phyloP scores from a whole-genome alignment of 73 alveolate genomes.

The Symbiodinium natans region DNA sequence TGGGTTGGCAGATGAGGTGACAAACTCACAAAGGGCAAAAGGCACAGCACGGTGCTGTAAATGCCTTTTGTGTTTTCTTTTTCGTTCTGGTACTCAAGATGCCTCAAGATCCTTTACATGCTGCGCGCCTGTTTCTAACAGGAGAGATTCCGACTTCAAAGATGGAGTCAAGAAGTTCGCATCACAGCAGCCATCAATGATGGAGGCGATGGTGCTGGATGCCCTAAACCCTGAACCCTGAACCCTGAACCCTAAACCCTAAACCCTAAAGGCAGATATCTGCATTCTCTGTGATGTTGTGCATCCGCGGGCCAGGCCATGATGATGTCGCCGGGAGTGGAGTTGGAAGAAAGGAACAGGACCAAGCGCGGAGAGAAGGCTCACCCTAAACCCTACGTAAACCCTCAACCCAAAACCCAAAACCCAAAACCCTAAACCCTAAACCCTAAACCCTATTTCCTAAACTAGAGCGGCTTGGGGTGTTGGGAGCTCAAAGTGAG shows the following conservation, averaged over 20 bases:
- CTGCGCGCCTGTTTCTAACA: not conserved
- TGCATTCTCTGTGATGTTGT: too few relatives aligned
- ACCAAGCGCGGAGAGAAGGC: conserved; percentile 84
- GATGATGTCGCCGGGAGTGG: conserved; percentile 85
- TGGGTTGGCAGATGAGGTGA: conserved; percentile 1
- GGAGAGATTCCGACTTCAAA: conserved; percentile 73
- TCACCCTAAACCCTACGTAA: not conserved
- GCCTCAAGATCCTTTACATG: not conserved
- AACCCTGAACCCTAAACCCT: too few relatives aligned
- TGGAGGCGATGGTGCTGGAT: conserved; percentile 39
- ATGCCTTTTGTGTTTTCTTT: not conserved
- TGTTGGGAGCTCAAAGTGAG: not conserved
- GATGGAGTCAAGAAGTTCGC: conserved; percentile 76
- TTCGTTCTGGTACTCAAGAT: not conserved
- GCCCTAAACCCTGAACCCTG: too few relatives aligned
- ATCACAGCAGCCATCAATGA: conserved; percentile 91
- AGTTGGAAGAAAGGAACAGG: conserved; percentile 34
- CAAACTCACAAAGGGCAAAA: not conserved
- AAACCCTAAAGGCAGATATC: too few relatives aligned
- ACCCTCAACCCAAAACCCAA: too few relatives aligned
- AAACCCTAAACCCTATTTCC: too few relatives aligned
- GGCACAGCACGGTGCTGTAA: not conserved
- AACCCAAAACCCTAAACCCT: too few relatives aligned
- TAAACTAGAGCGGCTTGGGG: not conserved
- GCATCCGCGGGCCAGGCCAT: conserved; percentile 37